Evolutionary conservation across 106 monocot species (phyloP).

Genomic region (Dendrobium officinale): DNA sequence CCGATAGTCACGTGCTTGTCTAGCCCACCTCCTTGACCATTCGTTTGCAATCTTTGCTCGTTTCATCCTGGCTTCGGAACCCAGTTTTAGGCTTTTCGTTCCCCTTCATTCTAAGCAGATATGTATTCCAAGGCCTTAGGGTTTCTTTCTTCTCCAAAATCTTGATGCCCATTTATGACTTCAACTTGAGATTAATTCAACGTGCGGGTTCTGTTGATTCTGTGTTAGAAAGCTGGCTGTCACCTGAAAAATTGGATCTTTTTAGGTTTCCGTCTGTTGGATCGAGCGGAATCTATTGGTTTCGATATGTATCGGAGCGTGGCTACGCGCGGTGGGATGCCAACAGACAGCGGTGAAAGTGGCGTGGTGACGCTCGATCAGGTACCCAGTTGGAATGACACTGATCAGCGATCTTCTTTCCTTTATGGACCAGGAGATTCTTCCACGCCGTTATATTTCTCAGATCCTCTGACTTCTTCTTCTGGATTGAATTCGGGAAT

Average conservation of each 20-base stretch:
- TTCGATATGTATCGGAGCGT: slow-evolving; percentile 49
- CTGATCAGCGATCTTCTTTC: slow-evolving; percentile 43
- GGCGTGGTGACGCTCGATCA: slow-evolving; percentile 82
- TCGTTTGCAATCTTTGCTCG: neutral
- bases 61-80: neutral
- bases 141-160: neutral
- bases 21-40: neutral
- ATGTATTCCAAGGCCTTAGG: neutral
- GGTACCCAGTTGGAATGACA: slow-evolving; percentile 90
- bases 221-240: neutral
- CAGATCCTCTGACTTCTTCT: slow-evolving; percentile 57
- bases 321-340: slow-evolving; percentile 31
- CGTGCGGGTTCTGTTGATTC: neutral
- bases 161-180: neutral
- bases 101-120: neutral
- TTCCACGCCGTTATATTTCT: slow-evolving; percentile 48
- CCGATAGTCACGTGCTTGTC: neutral
- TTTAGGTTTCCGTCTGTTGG: neutral
- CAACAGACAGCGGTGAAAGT: slow-evolving; percentile 46
- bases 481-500: slow-evolving; percentile 18
- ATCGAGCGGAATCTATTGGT: neutral
- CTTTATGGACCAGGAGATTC: slow-evolving; percentile 33
- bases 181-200: neutral
- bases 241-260: neutral
- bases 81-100: slow-evolving; percentile 4